Base-by-base conservation (phyloP, 805 yeast species). In the Barnettozyma botsteinii region DNA sequence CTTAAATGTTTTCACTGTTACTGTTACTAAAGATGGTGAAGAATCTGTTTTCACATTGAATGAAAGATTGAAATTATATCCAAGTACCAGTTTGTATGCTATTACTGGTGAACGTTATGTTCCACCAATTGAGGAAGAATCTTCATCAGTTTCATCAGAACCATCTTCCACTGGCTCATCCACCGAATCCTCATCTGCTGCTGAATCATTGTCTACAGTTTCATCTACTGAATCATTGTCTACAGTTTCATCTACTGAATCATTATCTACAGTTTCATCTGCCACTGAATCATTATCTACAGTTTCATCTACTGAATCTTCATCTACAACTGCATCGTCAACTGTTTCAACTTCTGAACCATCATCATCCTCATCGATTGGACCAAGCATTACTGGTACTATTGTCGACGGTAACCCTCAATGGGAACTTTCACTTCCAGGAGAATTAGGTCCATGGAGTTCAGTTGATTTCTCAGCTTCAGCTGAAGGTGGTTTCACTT, bases 371-470 rank as follows among this genome's bases (percentile, higher is more conserved):
- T 24, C 36, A 11, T 3, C 21, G 3, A 24, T 29, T 12, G 21
- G 21, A 7, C 26, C 31, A 24, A 24, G 25, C 18, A n/a, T 31
- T 14, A n/a, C 24, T n/a, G 26, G 30, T 19, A 18, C 21, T 6
- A n/a, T 31, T 4, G 12, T 10, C 13, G 13, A 31, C 13, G 34
- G 34, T 19, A 31, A 31, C 15, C 40, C 40, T 18, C 19, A 37
- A 31, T 37, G 40, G 40, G 31, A 31, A 7, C 20, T 37, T 12
- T 13, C 14, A 12, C n/a, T 37, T 18, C 35, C 40, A n/a, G 35
- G 31, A 5, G 35, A 31, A 12, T 26, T 37, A 8, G 40, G 40
- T n/a, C 35, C 40, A 19, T 37, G 40, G 40, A 25, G 19, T n/a
- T 25, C 31, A 10, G 25, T 37, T 25, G 34, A 31, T 8, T 24